Base-by-base conservation (phyloP, 345 rosid genomes). In the Arabis alpina region DNA sequence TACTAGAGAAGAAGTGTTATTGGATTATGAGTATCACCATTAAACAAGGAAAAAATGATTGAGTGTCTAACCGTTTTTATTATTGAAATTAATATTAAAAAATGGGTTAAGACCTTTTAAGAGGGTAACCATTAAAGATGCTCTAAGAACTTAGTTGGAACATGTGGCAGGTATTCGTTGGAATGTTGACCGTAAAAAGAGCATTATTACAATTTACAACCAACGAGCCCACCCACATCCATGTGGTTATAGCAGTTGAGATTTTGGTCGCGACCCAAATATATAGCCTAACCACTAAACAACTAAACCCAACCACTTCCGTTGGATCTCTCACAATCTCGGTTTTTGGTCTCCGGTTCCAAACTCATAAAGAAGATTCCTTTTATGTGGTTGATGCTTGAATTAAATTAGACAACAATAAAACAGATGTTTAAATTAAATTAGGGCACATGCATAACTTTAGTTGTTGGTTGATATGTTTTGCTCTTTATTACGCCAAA, bases 181-280 rank as follows among this genome's bases (percentile, higher is more conserved):
- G 48, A 43, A 13, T 0, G 28, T 45, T 47, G 73, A 37, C 56
- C 13, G 0, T 10, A 15, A n/a, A 15, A 37, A 47, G 11, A 12
- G 4, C 40, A 48, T 15, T 13, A 41, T 8, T 25, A 61, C 48
- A 6, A 23, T 14, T 8, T 25, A 61, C 48, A 6, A 23, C 25
- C 8, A 60, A 60, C 52, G 40, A 39, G 10, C 2, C 54, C 52
- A 60, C 2, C 54, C 52, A 60, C 42, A 12, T 15, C 52, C 44
- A 60, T 44, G 61, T 70, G 61, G 57, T 60, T 61, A 34, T 36
- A 70, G 61, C 61, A 41, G 58, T 70, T 61, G 53, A 51, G 52
- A 51, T 70, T 51, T 51, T 70, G 68, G 53, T 70, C 53, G 44
- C 45, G 40, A 32, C 50, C 44, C 41, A 50, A 50, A 60, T 24